phyloP scores from a whole-genome alignment of 805 yeast genomes.

The Ogataea sp. region DNA sequence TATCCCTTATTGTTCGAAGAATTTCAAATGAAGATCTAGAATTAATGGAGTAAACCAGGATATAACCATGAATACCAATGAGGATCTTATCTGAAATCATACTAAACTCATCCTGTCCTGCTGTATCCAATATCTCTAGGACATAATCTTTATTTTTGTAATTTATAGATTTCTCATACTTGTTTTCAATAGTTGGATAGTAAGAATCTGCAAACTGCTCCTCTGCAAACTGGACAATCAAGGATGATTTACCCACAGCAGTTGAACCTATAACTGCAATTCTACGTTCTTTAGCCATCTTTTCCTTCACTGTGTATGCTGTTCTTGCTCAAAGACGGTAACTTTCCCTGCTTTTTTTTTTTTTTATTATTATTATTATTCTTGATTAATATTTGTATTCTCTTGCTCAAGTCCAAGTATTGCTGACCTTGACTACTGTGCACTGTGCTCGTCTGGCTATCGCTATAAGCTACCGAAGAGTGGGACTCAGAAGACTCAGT shows the following conservation, averaged over 20 bases:
- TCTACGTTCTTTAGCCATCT: constrained; percentile 47
- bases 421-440: too few species aligned
- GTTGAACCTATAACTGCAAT: constrained; percentile 84
- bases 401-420: too few species aligned
- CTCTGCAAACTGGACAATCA: constrained; percentile 79
- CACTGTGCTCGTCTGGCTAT: too few species aligned
- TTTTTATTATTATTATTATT: too few species aligned
- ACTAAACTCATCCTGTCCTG: constrained; percentile 88
- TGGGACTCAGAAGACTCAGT: too few species aligned
- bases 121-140: constrained; percentile 83
- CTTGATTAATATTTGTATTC: too few species aligned
- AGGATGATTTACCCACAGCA: constrained; percentile 82
- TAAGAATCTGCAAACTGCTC: constrained; percentile 83
- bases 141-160: constrained; percentile 70
- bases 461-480: too few species aligned
- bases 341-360: too few species aligned
- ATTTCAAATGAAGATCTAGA: constrained; percentile 73
- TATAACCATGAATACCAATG: constrained; percentile 77
- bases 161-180: constrained; percentile 60
- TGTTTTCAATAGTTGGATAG: constrained; percentile 88
- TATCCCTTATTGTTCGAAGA: constrained; percentile 70
- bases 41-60: constrained; percentile 75
- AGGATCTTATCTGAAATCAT: constrained; percentile 71
- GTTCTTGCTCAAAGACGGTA: too few species aligned
- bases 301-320: too few species aligned